Evolutionary conservation across 2,329 filamentous ascomycete species (phyloP).

Genomic region (Exophiala sideris): DNA sequence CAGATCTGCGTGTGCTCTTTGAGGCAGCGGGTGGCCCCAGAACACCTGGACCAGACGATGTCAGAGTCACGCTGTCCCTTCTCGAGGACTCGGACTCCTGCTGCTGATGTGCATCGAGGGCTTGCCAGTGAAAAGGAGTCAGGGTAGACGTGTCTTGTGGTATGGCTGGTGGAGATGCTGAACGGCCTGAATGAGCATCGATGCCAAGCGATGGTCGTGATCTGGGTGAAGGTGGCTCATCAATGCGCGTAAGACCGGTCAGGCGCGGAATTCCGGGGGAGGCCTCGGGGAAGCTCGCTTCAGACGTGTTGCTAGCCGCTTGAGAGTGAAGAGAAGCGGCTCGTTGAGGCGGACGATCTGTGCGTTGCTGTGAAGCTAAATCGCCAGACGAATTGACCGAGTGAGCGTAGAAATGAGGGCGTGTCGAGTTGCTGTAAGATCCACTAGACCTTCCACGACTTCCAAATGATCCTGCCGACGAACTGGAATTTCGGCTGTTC

Average conservation of each 20-base stretch:
- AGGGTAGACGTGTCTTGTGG: conserved; percentile 11
- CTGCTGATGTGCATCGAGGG: neutral
- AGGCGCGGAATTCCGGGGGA: neutral
- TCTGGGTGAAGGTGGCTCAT: neutral
- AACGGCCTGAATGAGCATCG: conserved; percentile 11
- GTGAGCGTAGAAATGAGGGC: conserved; percentile 14
- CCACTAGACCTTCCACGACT: conserved; percentile 12
- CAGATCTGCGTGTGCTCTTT: neutral
- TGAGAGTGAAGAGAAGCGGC: neutral
- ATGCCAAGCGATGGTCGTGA: neutral
- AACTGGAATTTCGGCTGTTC: conserved; percentile 15
- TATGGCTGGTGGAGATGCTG: conserved; percentile 7
- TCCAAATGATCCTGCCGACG: conserved; percentile 16
- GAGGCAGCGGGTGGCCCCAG: neutral
- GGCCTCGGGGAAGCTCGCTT: conserved; percentile 9
- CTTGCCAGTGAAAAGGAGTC: conserved; percentile 2
- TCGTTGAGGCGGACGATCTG: neutral
- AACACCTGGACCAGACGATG: conserved; percentile 5
- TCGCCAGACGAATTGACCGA: conserved; percentile 25
- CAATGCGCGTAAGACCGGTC: neutral
- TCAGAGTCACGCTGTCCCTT: neutral
- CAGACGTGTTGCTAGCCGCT: neutral
- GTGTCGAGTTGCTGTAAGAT: conserved; percentile 11
- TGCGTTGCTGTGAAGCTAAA: conserved; percentile 18
- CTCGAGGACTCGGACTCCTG: neutral